Evolutionary conservation across 1,284 basidiomycete species (phyloP), one percentile per base, ranked within the genome.

Genomic region (Melampsora larici-populina): DNA sequence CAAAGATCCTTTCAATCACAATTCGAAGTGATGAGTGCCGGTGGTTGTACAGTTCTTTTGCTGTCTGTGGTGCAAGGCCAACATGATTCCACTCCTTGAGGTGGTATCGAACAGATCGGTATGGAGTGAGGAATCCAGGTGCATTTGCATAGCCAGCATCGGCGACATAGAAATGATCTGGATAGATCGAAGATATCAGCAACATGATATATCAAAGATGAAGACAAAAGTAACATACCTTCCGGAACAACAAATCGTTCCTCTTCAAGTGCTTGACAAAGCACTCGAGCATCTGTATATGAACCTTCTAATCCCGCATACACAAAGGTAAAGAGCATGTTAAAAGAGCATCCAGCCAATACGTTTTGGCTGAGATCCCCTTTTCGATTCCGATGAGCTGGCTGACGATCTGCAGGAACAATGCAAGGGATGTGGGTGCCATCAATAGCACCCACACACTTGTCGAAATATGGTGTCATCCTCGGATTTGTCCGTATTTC

Each of bases 271-370:
- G 83, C 71, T 11, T 83, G 78, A 74, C 80, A 84, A 26, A 86
- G 70, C 0, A 79, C 69, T 1, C 79, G 76, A 3, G 51, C 29
- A 58, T 86, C 84, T 24, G 83, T 80, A 83, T 83, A 62, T 79
- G 79, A 26, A n/a, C n/a, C n/a, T n/a, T n/a, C n/a, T n/a, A n/a
- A n/a, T n/a, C n/a, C n/a, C n/a, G n/a, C n/a, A n/a, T 84, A 80
- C 58, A 85, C 69, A 79, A 84, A 85, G 48, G 78, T 78, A 69
- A 85, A 85, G 8, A 60, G 64, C 46, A 85, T 70, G 64, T 79
- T 70, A 62, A 84, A 84, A 33, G 63, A 46, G 36, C 81, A 84
- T 80, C n/a, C n/a, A n/a, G n/a, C n/a, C n/a, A n/a, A n/a, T n/a
- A n/a, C n/a, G n/a, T n/a, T n/a, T n/a, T n/a, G 80, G 9, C 81